Conservation (phyloP, 805 yeast genomes). For the Pichia deserticola region DNA sequence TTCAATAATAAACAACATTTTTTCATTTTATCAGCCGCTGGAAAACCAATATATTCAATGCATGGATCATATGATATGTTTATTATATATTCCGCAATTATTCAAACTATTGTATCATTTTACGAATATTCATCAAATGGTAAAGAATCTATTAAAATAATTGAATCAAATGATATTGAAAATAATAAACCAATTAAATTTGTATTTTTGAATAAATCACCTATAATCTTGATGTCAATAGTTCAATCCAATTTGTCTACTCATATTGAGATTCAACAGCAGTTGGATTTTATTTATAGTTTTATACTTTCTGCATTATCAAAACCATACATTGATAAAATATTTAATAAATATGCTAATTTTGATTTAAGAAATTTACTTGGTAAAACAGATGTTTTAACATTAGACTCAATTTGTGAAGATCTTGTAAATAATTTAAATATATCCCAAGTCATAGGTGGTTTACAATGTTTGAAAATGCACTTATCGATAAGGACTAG, state of each 20-base stretch:
- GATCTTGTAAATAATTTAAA: conserved; percentile 43
- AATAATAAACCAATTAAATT: conserved; percentile 36
- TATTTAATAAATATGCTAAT: conserved; percentile 64
- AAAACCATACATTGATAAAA: conserved; percentile 64
- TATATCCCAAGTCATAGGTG: conserved; percentile 56
- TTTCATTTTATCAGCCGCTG: conserved; percentile 74
- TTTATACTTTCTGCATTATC: conserved; percentile 78
- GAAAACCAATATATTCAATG: conserved; percentile 79
- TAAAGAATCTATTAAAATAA: conserved; percentile 36
- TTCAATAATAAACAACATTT: conserved; percentile 52
- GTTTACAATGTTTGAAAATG: conserved; percentile 56
- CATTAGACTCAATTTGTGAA: conserved; percentile 56
- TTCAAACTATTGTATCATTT: conserved; percentile 70
- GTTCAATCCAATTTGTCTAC: conserved; percentile 46
- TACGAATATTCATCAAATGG: conserved; percentile 41
- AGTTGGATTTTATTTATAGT: conserved; percentile 65
- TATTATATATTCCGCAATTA: conserved; percentile 67
- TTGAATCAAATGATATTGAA: conserved; percentile 36
- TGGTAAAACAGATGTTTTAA: conserved; percentile 66
- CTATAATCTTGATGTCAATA: conserved; percentile 68
- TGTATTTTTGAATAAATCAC: conserved; percentile 54
- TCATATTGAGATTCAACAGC: conserved; percentile 45
- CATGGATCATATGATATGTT: conserved; percentile 63
- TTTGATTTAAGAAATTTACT: conserved; percentile 74
- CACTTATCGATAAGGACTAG: conserved; percentile 49